Conservation (phyloP, 306 rosid species). For the Neltuma alba region DNA sequence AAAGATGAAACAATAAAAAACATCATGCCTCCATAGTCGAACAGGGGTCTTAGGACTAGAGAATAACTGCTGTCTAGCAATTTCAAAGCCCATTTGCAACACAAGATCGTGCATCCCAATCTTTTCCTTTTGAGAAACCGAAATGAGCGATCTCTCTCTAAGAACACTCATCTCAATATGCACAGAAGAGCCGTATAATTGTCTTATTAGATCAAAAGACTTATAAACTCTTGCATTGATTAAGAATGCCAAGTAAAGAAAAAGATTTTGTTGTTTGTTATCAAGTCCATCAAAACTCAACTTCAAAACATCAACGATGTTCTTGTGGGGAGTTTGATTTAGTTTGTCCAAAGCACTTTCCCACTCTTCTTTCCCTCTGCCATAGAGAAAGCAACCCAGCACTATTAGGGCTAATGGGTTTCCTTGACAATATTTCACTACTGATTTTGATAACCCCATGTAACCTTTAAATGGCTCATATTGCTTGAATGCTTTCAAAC, state of each 20-base stretch:
- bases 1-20: no score
- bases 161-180: not conserved
- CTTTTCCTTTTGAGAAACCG: not conserved
- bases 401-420: slow-evolving; percentile 23
- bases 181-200: not conserved
- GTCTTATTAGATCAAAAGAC: not conserved
- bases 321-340: not conserved
- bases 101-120: slow-evolving; percentile 31
- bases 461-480: not conserved
- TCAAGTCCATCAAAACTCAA: slow-evolving; percentile 26
- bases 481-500: not conserved
- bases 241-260: not conserved
- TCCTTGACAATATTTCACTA: not conserved
- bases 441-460: not conserved
- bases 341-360: not conserved
- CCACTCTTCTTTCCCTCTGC: slow-evolving; percentile 14
- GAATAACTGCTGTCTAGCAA: not conserved
- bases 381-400: slow-evolving; percentile 11
- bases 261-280: not conserved
- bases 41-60: not conserved
- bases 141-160: not conserved
- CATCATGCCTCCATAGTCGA: slow-evolving; percentile 10
- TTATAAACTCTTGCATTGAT: not conserved
- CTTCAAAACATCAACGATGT: not conserved
- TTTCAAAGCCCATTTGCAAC: not conserved